Evolutionary conservation across 495 filamentous ascomycete species (phyloP).

Genomic region (Talaromyces proteolyticus): DNA sequence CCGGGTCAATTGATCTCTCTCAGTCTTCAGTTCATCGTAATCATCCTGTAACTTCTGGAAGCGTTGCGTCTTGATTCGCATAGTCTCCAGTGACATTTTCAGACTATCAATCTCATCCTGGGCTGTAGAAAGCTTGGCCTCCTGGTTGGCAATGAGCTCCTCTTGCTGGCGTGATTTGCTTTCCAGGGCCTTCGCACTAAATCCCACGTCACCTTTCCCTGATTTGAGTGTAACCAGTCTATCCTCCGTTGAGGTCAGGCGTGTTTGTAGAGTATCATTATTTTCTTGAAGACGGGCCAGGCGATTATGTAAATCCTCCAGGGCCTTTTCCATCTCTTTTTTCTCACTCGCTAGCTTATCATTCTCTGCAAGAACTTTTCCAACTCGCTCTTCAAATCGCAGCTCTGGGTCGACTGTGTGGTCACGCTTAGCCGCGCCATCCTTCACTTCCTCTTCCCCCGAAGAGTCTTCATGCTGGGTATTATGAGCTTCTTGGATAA

Average conservation of each 20-base stretch:
- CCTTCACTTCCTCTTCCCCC: slow-evolving; percentile 29
- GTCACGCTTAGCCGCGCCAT: slow-evolving; percentile 25
- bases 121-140: slow-evolving; percentile 44
- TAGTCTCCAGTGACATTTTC: slow-evolving; percentile 32
- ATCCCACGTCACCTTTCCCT: slow-evolving; percentile 36
- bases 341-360: slow-evolving; percentile 47
- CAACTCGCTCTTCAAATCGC: slow-evolving; percentile 47
- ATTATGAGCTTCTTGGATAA: slow-evolving; percentile 44
- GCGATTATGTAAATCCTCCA: slow-evolving; percentile 49
- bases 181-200: slow-evolving; percentile 40
- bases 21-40: slow-evolving; percentile 64
- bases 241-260: slow-evolving; percentile 42
- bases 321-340: slow-evolving; percentile 43
- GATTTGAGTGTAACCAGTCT: slow-evolving; percentile 36
- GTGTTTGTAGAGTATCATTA: slow-evolving; percentile 44
- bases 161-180: slow-evolving; percentile 45
- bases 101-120: slow-evolving; percentile 39
- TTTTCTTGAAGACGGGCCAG: slow-evolving; percentile 53
- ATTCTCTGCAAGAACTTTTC: slow-evolving; percentile 44
- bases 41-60: slow-evolving; percentile 58
- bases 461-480: slow-evolving; percentile 29
- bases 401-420: slow-evolving; percentile 42
- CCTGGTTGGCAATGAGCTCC: slow-evolving; percentile 52
- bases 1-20: slow-evolving; percentile 68
- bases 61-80: slow-evolving; percentile 37